phyloP scores from a whole-genome alignment of 108 stramenopile species.

The Nitzschia palea region DNA sequence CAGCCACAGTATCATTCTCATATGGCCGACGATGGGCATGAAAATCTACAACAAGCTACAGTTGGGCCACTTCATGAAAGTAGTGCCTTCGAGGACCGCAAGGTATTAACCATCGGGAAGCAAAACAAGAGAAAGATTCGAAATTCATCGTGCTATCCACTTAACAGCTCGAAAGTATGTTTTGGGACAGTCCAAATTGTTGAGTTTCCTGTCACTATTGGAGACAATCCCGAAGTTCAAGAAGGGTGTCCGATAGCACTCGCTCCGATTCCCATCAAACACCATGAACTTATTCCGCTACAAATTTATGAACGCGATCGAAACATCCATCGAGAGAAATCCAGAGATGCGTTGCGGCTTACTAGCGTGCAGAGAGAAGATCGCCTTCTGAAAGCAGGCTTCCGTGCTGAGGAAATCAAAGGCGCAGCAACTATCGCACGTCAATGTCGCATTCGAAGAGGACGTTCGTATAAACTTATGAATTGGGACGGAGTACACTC shows the following conservation, averaged over 20 bases:
- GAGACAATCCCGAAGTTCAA: slow-evolving; percentile 10
- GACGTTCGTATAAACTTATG: background rate
- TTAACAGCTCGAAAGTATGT: background rate
- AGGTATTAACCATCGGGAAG: no score
- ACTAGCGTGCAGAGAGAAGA: background rate
- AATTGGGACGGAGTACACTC: slow-evolving; percentile 12
- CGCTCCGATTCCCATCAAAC: background rate
- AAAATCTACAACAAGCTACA: no score
- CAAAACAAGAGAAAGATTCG: no score
- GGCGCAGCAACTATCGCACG: background rate
- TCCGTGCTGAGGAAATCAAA: background rate
- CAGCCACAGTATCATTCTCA: no score
- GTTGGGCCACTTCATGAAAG: no score
- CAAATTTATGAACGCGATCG: background rate
- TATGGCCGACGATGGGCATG: no score
- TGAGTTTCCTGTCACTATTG: slow-evolving; percentile 12
- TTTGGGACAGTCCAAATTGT: slow-evolving; percentile 4
- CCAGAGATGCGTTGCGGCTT: background rate
- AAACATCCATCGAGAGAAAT: background rate
- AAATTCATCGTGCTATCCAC: slow-evolving; percentile 3
- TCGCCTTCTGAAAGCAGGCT: slow-evolving; percentile 6
- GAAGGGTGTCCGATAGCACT: slow-evolving; percentile 22
- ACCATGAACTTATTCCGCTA: background rate
- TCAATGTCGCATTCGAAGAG: background rate
- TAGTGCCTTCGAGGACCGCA: no score